phyloP scores from a whole-genome alignment of 768 basidiomycete species.

The Dacryopinax spathularia region DNA sequence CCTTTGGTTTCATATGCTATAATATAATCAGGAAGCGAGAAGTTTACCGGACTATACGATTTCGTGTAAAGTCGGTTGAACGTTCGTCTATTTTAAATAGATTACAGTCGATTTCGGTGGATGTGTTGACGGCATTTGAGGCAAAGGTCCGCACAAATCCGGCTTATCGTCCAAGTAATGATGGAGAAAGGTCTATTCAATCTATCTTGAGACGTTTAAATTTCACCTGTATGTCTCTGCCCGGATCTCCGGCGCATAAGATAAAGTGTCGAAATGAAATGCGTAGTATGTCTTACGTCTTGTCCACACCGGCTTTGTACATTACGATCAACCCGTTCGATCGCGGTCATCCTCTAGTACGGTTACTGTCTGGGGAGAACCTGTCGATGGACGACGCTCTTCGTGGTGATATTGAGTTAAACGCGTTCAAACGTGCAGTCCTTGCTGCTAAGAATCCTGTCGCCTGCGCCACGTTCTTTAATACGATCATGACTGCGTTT shows the following conservation, averaged over 20 bases:
- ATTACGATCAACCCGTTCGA: slow-evolving; percentile 36
- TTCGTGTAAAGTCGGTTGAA: slow-evolving; percentile 19
- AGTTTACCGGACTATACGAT: slow-evolving; percentile 22
- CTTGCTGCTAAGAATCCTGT: slow-evolving; percentile 30
- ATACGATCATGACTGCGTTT: slow-evolving; percentile 29
- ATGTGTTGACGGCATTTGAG: slow-evolving; percentile 17
- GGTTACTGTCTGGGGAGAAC: slow-evolving; percentile 26
- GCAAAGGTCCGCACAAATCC: slow-evolving; percentile 17
- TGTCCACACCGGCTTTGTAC: slow-evolving; percentile 30
- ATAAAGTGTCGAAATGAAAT: slow-evolving; percentile 29
- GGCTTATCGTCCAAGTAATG: slow-evolving; percentile 8
- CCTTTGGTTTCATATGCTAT: slow-evolving; percentile 30
- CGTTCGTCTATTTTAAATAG: slow-evolving; percentile 15
- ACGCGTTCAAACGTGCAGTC: slow-evolving; percentile 23
- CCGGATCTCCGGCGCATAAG: slow-evolving; percentile 22
- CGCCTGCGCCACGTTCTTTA: slow-evolving; percentile 30
- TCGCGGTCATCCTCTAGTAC: slow-evolving; percentile 30
- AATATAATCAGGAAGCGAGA: slow-evolving; percentile 29
- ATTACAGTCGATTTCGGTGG: slow-evolving; percentile 19
- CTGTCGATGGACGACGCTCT: slow-evolving; percentile 26
- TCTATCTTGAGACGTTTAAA: slow-evolving; percentile 18
- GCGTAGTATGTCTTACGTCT: slow-evolving; percentile 20
- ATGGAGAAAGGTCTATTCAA: slow-evolving; percentile 22
- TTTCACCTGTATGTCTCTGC: slow-evolving; percentile 11
- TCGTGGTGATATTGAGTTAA: slow-evolving; percentile 17